A percentile compares a stretch with the other conserved stretches of the same genome.
phyloP scores from a whole-genome alignment of 2,329 filamentous ascomycete genomes.

The Cercospora sojina region DNA sequence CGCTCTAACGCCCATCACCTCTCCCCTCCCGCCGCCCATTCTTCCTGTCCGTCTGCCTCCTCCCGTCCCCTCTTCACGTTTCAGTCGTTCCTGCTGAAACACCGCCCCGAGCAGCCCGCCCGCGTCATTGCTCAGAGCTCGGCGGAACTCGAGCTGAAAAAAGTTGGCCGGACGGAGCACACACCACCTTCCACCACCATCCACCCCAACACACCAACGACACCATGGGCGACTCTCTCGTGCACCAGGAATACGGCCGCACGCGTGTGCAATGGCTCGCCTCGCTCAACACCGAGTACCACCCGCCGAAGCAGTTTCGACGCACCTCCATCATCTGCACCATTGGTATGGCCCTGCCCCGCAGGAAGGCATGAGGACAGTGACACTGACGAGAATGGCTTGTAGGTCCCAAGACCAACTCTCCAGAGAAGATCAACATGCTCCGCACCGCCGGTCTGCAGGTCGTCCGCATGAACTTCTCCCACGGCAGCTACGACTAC shows the following conservation, averaged over 20 bases:
- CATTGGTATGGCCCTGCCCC: slow-evolving; percentile 61
- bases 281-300: slow-evolving; percentile 84
- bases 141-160: slow-evolving; percentile 4
- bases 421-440: slow-evolving; percentile 91
- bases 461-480: slow-evolving; percentile 99
- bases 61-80: background rate
- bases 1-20: background rate
- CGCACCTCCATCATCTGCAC: slow-evolving; percentile 98
- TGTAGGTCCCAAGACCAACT: slow-evolving; percentile 91
- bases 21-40: background rate
- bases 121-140: background rate
- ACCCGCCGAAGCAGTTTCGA: slow-evolving; percentile 84
- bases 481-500: slow-evolving; percentile 90
- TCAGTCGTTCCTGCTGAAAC: slow-evolving; percentile 8
- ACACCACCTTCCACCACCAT: background rate
- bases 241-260: slow-evolving; percentile 75
- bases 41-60: background rate
- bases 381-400: background rate
- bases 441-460: slow-evolving; percentile 87
- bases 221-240: slow-evolving; percentile 70
- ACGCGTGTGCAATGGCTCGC: slow-evolving; percentile 69
- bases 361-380: background rate
- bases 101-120: background rate
- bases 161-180: background rate
- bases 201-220: slow-evolving; percentile 2